Percentiles rank a stretch among this genome's conserved stretches.
Conservation (phyloP, 2,329 filamentous ascomycete species). For the Botrytis paeoniae region DNA sequence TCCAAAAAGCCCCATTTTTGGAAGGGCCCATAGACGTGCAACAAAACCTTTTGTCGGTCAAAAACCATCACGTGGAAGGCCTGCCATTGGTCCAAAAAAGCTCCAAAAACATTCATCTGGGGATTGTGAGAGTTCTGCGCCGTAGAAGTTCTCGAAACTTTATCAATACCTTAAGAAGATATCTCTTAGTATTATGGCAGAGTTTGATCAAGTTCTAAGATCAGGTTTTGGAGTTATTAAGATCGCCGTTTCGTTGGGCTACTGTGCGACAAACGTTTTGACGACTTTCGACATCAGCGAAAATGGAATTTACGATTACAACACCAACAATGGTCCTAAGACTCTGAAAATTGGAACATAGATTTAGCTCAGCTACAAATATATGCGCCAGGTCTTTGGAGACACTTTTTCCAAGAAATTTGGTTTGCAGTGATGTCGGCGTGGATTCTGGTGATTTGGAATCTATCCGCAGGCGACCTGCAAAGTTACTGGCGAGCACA, state of each 20-base stretch:
- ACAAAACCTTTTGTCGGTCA: background rate
- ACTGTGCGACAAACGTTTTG: background rate
- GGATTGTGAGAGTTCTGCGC: background rate
- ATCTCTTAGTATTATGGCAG: background rate
- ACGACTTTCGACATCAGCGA: background rate
- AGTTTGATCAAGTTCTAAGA: background rate
- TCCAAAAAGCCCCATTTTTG: background rate
- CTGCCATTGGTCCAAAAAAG: background rate
- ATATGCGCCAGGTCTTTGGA: background rate
- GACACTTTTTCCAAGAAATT: rapidly evolving
- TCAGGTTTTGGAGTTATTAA: background rate
- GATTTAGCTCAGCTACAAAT: rapidly evolving
- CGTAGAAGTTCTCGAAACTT: background rate
- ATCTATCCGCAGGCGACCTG: background rate
- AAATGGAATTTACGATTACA: background rate
- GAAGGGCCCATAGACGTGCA: background rate
- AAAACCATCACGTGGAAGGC: background rate
- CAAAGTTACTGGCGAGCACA: background rate
- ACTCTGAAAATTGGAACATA: background rate
- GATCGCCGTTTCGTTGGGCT: background rate
- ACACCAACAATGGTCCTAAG: background rate
- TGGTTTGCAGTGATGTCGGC: background rate
- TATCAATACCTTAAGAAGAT: too few species aligned
- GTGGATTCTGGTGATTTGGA: background rate
- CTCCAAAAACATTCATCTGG: background rate